These are phyloP conservation scores for Lycium ferocissimum DNA, from an alignment of 257 asterid genomes.

Conservation along the genomic window DNA sequence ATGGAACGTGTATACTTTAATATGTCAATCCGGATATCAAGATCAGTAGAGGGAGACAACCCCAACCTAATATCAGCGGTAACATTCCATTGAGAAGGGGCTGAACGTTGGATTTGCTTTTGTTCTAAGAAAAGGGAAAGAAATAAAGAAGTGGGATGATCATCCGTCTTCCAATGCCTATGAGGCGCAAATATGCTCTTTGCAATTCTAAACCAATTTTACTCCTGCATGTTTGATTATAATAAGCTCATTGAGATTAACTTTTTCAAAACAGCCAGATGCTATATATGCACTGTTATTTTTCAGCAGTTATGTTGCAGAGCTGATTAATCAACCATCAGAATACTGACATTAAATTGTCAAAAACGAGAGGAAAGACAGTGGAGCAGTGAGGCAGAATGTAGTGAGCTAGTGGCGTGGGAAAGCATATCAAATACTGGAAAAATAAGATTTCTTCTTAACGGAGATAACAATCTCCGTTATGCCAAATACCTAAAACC, in stretches of 20 bases:
- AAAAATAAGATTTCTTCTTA: neutral
- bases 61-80: neutral
- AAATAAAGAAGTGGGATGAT: neutral
- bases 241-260: neutral
- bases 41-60: slow-evolving; percentile 4
- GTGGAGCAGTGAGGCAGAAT: neutral
- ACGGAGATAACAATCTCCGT: neutral
- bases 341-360: neutral
- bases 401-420: neutral
- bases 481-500: neutral
- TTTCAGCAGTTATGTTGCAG: neutral
- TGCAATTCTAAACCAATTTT: neutral
- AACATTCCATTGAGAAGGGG: slow-evolving; percentile 1
- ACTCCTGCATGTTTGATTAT: neutral
- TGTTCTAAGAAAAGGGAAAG: neutral
- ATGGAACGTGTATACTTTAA: neutral
- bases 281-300: neutral
- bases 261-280: neutral
- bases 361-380: neutral
- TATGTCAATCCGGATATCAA: neutral
- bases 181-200: neutral
- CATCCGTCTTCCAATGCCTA: neutral
- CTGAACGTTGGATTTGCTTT: neutral
- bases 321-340: neutral
- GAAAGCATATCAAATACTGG: neutral